Base-by-base conservation (phyloP, 768 basidiomycete species). In the Phaffia tasmanica region DNA sequence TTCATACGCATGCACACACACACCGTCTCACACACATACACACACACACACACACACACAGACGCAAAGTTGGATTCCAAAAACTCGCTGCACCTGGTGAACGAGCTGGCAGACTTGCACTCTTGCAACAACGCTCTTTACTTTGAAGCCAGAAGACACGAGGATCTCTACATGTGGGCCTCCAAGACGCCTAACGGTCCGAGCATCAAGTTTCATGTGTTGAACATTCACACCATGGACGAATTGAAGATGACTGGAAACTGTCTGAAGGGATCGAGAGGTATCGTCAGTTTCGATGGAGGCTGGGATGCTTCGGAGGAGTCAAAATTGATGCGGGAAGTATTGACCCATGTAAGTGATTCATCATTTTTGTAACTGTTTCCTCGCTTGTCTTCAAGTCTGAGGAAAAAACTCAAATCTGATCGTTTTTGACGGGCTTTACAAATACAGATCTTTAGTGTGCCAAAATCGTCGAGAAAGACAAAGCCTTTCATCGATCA, bases 181-280 rank as follows among this genome's bases (percentile, higher is more conserved):
- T 85, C 88, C 16, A 93, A 97, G 76, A 89, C 92, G 47, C 95
- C 95, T 25, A 99, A 99, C 73, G 95, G 95, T 14, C 95, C 95
- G 18, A 93, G 88, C 73, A 84, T 93, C 74, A 97, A 97, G 77
- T 82, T 97, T 81, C 95, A 98, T 74, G 94, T 97, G 19, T 93
- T 95, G 78, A 99, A 98, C 74, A 82, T 94, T 63, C 95, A 99
- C 76, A 99, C 95, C 53, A 98, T 98, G 95, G 95, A 98, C 78
- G 95, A 99, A 77, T 81, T 99, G 70, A 98, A 98, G 80, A 88
- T 99, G 93, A 94, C 92, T 8, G 95, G 95, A 42, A 98, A 99
- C 76, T 99, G 95, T 77, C 77, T 99, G 71, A 95, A 94, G 78
- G 95, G 95, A 21, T 89, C 88, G 73, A 80, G 95, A 62, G 94